phyloP scores from a whole-genome alignment of 2,329 filamentous ascomycete species.

The Biscogniauxia marginata region DNA sequence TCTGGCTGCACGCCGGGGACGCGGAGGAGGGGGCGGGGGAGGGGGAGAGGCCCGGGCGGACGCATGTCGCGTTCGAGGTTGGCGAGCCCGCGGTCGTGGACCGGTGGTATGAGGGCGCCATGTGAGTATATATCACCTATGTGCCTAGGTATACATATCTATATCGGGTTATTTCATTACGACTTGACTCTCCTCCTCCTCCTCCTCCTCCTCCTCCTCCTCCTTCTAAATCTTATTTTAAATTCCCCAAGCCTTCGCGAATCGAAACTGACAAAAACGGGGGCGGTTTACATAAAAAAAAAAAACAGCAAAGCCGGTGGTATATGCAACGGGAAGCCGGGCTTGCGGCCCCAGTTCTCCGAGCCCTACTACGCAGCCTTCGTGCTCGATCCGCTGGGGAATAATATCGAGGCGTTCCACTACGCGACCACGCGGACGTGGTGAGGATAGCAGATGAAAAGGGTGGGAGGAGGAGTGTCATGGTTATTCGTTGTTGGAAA shows the following conservation, averaged over 20 bases:
- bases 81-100: slow-evolving; percentile 12
- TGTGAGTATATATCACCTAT: slow-evolving; percentile 10
- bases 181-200: not conserved
- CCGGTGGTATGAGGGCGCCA: slow-evolving; percentile 13
- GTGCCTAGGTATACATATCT: too few species aligned
- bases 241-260: too few species aligned
- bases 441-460: slow-evolving; percentile 1
- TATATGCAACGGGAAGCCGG: slow-evolving; percentile 16
- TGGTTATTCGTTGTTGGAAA: too few species aligned
- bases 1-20: slow-evolving; percentile 18
- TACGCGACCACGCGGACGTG: slow-evolving; percentile 4
- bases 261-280: too few species aligned
- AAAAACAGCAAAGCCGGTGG: slow-evolving; percentile 18
- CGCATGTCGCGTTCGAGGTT: slow-evolving; percentile 17
- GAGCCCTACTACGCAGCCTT: slow-evolving; percentile 17
- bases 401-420: slow-evolving; percentile 18
- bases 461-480: too few species aligned
- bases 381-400: slow-evolving; percentile 19
- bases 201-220: not conserved
- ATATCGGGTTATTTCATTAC: too few species aligned
- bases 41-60: slow-evolving; percentile 8
- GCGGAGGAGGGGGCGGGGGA: slow-evolving; percentile 13
- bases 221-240: too few species aligned
- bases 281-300: too few species aligned
- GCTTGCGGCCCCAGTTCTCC: slow-evolving; percentile 5